Conservation (phyloP, 2,329 filamentous ascomycete species). For the Alternaria metachromatica region DNA sequence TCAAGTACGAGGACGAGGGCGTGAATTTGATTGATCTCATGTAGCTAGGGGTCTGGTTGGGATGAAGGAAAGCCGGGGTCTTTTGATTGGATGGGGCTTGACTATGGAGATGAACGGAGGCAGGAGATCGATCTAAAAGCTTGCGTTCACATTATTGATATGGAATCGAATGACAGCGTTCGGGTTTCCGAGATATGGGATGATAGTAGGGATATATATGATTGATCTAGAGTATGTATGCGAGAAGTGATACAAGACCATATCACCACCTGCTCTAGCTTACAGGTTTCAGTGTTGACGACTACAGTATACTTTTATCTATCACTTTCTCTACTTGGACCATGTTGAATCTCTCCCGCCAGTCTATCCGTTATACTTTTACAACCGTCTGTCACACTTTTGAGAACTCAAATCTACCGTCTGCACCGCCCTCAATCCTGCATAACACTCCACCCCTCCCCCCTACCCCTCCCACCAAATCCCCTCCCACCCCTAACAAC, state of each 20-base stretch:
- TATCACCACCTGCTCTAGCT: too few species aligned
- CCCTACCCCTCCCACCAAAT: conserved; percentile 11
- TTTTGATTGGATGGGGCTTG: too few species aligned
- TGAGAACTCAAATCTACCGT: neutral
- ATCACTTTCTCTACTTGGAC: neutral
- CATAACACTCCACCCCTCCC: conserved; percentile 28
- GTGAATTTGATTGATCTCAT: neutral
- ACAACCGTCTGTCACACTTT: neutral
- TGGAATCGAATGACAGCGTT: neutral
- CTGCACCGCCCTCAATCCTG: conserved; percentile 9
- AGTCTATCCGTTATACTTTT: neutral
- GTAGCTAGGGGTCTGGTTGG: neutral
- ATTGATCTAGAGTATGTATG: neutral
- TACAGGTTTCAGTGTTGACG: neutral
- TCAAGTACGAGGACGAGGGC: conserved; percentile 1
- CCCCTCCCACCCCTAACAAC: conserved; percentile 23
- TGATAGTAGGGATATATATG: neutral
- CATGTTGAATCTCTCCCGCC: neutral
- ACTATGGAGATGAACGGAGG: neutral
- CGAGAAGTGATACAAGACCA: neutral
- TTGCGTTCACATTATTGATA: neutral
- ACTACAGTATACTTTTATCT: neutral
- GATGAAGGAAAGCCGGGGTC: too few species aligned
- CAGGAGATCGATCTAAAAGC: neutral
- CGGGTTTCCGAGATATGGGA: neutral